Percentiles rank a stretch among this genome's conserved stretches.
These are phyloP conservation scores for Claviceps sp. DNA, from an alignment of 2,329 filamentous ascomycete species.

Conservation along the genomic window DNA sequence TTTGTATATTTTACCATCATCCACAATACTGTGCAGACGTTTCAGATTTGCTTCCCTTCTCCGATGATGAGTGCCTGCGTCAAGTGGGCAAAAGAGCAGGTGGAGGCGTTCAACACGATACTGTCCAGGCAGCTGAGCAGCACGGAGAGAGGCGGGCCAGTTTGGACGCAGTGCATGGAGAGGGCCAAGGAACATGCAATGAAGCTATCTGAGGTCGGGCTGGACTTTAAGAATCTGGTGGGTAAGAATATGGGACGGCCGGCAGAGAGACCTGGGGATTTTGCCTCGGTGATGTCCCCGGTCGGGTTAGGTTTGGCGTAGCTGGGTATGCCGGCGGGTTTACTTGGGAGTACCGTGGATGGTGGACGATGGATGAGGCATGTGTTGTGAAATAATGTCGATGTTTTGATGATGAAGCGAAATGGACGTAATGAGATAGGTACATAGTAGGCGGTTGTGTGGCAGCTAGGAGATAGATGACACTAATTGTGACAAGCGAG, in stretches of 20 bases:
- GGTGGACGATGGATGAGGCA: no score
- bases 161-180: conserved; percentile 75
- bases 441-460: no score
- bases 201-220: conserved; percentile 69
- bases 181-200: conserved; percentile 68
- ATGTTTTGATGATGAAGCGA: no score
- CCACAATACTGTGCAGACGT: conserved; percentile 81
- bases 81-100: conserved; percentile 93
- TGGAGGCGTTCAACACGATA: conserved; percentile 80
- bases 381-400: no score
- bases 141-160: conserved; percentile 59
- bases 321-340: background rate
- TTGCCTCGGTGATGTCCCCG: conserved; percentile 4
- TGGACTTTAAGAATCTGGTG: conserved; percentile 80
- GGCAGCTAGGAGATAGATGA: no score
- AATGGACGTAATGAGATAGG: no score
- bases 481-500: no score
- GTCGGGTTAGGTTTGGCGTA: conserved; percentile 19
- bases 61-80: conserved; percentile 88
- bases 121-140: conserved; percentile 76
- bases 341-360: background rate
- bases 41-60: conserved; percentile 74
- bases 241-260: conserved; percentile 38
- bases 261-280: conserved; percentile 5
- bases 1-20: conserved; percentile 94